Base-by-base conservation (phyloP, 2,329 filamentous ascomycete genomes). In the Polytolypa hystricis region DNA sequence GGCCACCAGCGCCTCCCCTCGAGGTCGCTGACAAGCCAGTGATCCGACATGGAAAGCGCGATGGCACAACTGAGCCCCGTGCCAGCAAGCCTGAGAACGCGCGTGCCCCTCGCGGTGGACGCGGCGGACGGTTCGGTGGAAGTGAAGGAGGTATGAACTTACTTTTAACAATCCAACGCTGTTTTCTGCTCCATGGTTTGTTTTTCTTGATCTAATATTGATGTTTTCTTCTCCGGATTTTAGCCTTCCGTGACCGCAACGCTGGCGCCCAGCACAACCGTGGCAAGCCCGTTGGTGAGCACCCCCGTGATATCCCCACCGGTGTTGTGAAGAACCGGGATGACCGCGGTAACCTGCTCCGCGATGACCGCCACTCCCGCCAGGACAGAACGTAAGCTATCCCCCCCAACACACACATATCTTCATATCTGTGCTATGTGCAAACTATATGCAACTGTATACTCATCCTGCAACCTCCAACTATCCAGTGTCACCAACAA, bases 171-270 rank as follows among this genome's bases (percentile, higher is more conserved):
- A n/a, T n/a, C n/a, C n/a, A n/a, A n/a, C n/a, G 25, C 38, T 29
- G 41, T 11, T 17, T 33, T 30, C 11, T n/a, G 14, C 12, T 28
- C 33, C 38, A 20, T 32, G 11, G 23, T 39, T 20, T 19, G 28
- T 30, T 10, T 31, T 12, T 29, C 17, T 18, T 20, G 29, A 30
- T 19, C n/a, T 38, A 23, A 4, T n/a, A n/a, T n/a, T n/a, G n/a
- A n/a, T n/a, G n/a, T n/a, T n/a, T n/a, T n/a, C 29, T 15, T 33
- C 25, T 20, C 40, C 31, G 8, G 8, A 8, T n/a, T 40, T 17
- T 53, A 94, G 87, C 84, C 60, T 87, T 86, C 80, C 84, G 84
- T 62, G 85, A 94, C 70, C 83, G 83, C 60, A 77, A 76, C 57
- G 84, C 80, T 58, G 87, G 86, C 52, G 73, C 77, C 58, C 73